Evolutionary conservation across 805 yeast species (phyloP).

Genomic region (Isabelozyma rhagii): DNA sequence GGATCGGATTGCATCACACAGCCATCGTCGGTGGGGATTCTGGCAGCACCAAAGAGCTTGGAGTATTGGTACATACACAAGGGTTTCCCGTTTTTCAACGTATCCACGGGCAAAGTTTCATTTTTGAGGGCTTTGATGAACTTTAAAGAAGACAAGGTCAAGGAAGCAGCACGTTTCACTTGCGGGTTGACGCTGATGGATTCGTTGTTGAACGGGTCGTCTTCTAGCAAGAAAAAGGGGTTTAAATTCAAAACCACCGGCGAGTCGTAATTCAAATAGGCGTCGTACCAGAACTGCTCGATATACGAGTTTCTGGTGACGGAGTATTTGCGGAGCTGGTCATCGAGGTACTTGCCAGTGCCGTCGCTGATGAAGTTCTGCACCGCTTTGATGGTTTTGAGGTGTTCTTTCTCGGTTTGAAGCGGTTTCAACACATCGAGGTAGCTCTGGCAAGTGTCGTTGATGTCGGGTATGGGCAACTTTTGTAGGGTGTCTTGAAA

Average conservation of each 20-base stretch:
- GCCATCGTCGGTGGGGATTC: conserved; percentile 78
- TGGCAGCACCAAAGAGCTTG: conserved; percentile 79
- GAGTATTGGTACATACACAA: conserved; percentile 91
- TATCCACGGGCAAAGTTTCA: conserved; percentile 71
- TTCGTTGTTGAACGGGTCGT: conserved; percentile 77
- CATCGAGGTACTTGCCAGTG: conserved; percentile 57
- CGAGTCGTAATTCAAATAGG: conserved; percentile 81
- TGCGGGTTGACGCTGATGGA: conserved; percentile 48
- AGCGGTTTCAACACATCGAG: conserved; percentile 69
- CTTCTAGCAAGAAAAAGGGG: conserved; percentile 87
- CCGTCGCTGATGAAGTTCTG: conserved; percentile 48
- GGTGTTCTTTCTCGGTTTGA: conserved; percentile 74
- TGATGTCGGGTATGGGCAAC: conserved; percentile 78
- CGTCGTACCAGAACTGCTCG: conserved; percentile 93
- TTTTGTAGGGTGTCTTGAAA: conserved; percentile 57
- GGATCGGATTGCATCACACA: conserved; percentile 83
- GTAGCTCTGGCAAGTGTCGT: conserved; percentile 64
- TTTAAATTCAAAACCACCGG: conserved; percentile 90
- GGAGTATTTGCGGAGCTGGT: conserved; percentile 59
- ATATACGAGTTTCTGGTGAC: conserved; percentile 72
- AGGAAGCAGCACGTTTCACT: conserved; percentile 75
- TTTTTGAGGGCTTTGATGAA: conserved; percentile 77
- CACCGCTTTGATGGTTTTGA: conserved; percentile 57
- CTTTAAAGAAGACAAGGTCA: conserved; percentile 72
- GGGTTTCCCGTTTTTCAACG: conserved; percentile 55